Percentiles rank a stretch among this genome's conserved stretches.
These are phyloP conservation scores for Pythium guiyangense DNA, from an alignment of 352 stramenopile genomes.

Conservation along the genomic window DNA sequence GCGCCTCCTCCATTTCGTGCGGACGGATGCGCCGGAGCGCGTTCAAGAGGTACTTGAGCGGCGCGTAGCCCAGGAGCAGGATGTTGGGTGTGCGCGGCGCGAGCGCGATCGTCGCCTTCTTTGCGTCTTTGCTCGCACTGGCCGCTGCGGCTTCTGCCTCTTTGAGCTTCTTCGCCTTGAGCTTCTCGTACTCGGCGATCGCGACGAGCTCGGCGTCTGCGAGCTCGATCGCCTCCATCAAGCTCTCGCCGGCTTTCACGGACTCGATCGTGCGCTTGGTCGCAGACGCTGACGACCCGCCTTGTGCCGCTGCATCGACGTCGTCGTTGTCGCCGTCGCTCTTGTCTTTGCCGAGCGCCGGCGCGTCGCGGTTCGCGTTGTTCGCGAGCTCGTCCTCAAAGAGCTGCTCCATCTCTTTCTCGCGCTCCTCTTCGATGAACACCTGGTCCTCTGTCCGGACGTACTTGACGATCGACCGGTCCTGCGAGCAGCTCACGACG, in stretches of 20 bases:
- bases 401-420: conserved; percentile 93
- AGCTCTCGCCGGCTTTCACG: conserved; percentile 82
- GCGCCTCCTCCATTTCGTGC: conserved; percentile 95
- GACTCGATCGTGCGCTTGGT: conserved; percentile 92
- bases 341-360: conserved; percentile 56
- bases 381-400: conserved; percentile 94
- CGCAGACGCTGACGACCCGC: conserved; percentile 78
- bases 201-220: conserved; percentile 90
- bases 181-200: conserved; percentile 62
- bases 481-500: conserved; percentile 94
- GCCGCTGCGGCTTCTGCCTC: conserved; percentile 28
- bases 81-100: conserved; percentile 83
- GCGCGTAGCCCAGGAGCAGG: conserved; percentile 93
- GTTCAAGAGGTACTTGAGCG: conserved; percentile 93
- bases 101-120: conserved; percentile 32
- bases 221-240: conserved; percentile 95
- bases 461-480: conserved; percentile 97
- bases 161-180: conserved; percentile 59
- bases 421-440: conserved; percentile 98
- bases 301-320: conserved; percentile 8
- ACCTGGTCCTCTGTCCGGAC: conserved; percentile 95
- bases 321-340: conserved; percentile 44
- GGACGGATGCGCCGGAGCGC: conserved; percentile 90
- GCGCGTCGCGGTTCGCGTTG: conserved; percentile 66
- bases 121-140: conserved; percentile 19